Evolutionary conservation across 495 filamentous ascomycete species (phyloP).

Genomic region (Trichoderma asperelloides): DNA sequence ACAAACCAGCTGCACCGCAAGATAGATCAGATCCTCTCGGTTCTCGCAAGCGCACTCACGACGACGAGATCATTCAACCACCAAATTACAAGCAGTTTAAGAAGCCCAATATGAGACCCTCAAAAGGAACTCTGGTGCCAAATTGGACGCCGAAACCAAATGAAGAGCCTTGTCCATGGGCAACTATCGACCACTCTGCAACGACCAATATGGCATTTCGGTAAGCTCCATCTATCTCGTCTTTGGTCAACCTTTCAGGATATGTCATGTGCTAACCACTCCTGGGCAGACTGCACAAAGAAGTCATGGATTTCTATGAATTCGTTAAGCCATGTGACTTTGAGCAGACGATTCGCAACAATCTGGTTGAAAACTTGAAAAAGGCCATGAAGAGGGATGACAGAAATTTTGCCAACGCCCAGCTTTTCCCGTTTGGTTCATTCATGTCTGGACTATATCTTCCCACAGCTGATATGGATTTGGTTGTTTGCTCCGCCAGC

Average conservation of each 20-base stretch:
- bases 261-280: not conserved
- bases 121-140: constrained; percentile 39
- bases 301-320: constrained; percentile 79
- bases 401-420: constrained; percentile 39
- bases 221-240: constrained; percentile 26
- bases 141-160: constrained; percentile 45
- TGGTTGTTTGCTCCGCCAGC: constrained; percentile 68
- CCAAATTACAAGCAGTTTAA: constrained; percentile 34
- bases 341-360: constrained; percentile 63
- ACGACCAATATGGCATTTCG: constrained; percentile 37
- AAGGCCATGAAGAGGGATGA: constrained; percentile 34
- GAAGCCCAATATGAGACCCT: constrained; percentile 31
- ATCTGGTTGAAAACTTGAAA: constrained; percentile 56
- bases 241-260: not conserved
- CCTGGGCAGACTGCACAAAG: constrained; percentile 60
- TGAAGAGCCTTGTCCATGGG: constrained; percentile 53
- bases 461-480: constrained; percentile 86
- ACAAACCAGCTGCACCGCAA: not conserved
- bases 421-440: constrained; percentile 74
- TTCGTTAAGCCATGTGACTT: constrained; percentile 68
- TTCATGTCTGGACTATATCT: constrained; percentile 86
- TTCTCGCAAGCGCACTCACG: constrained; percentile 57
- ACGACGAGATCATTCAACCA: constrained; percentile 55
- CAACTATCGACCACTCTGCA: constrained; percentile 37
- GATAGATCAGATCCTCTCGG: constrained; percentile 23